Evolutionary conservation across 441 rosid species (phyloP).

Genomic region (Brassica balearica): DNA sequence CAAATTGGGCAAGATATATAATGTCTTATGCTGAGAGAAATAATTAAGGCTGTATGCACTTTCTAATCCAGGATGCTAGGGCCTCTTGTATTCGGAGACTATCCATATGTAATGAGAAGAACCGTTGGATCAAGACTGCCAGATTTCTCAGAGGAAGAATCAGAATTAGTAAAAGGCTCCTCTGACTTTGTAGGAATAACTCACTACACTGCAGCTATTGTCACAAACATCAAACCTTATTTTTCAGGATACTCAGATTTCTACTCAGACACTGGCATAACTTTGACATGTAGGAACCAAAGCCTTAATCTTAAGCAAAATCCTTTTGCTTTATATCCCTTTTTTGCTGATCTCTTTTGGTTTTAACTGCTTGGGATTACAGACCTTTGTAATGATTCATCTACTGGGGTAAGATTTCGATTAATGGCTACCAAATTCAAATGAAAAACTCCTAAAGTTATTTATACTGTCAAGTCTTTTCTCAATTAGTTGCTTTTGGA

Average conservation of each 20-base stretch:
- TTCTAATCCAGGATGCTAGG: background rate
- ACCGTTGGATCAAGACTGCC: conserved; percentile 1
- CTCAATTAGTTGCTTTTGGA: background rate
- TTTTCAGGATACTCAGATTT: background rate
- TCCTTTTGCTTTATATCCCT: background rate
- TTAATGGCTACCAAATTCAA: background rate
- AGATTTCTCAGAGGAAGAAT: conserved; percentile 1
- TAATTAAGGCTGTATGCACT: background rate
- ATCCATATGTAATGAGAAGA: conserved; percentile 1
- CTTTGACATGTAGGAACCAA: background rate
- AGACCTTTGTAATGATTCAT: conserved; percentile 1
- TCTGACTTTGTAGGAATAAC: background rate
- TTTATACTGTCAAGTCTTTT: background rate
- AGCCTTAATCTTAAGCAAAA: background rate
- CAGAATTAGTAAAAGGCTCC: background rate
- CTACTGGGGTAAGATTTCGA: background rate
- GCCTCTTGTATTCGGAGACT: background rate
- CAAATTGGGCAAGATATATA: background rate
- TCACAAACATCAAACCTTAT: background rate
- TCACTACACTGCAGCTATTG: background rate
- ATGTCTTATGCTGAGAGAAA: background rate
- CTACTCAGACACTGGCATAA: background rate
- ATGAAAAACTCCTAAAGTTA: background rate
- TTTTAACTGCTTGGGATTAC: background rate
- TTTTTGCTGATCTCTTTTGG: background rate